phyloP scores from a whole-genome alignment of 768 basidiomycete genomes.

The Obba rivulosa region DNA sequence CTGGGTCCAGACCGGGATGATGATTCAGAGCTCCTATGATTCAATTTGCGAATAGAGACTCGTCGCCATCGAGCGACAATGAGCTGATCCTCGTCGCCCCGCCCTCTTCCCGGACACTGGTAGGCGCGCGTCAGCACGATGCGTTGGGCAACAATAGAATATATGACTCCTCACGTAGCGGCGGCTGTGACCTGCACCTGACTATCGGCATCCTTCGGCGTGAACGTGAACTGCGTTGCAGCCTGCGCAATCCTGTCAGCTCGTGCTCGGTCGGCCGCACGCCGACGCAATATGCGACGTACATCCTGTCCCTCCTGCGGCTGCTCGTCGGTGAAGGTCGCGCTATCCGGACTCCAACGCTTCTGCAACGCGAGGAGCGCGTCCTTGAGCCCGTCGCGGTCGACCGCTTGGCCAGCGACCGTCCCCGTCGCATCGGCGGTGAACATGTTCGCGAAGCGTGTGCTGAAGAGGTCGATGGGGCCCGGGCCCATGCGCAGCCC shows the following conservation, averaged over 20 bases:
- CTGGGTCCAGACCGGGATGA: too few species aligned
- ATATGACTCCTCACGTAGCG: slow-evolving; percentile 14
- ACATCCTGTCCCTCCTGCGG: slow-evolving; percentile 9
- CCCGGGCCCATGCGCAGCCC: slow-evolving; percentile 21
- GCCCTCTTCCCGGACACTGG: slow-evolving; percentile 17
- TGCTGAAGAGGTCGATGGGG: slow-evolving; percentile 27
- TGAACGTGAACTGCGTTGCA: slow-evolving; percentile 16
- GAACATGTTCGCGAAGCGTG: slow-evolving; percentile 23
- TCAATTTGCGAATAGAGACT: slow-evolving; percentile 12
- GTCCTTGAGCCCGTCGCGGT: slow-evolving; percentile 20
- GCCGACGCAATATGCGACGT: background rate
- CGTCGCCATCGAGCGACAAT: slow-evolving; percentile 19
- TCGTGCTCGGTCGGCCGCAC: background rate
- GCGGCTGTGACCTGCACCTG: slow-evolving; percentile 13
- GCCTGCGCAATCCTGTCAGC: slow-evolving; percentile 5
- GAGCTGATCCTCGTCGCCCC: slow-evolving; percentile 14
- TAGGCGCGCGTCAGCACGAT: background rate
- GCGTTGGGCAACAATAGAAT: too few species aligned
- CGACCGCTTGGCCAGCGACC: slow-evolving; percentile 20
- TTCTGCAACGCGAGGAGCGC: slow-evolving; percentile 23
- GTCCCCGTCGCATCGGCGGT: slow-evolving; percentile 17
- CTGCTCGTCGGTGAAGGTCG: slow-evolving; percentile 6
- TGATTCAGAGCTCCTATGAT: too few species aligned
- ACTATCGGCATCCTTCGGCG: slow-evolving; percentile 8
- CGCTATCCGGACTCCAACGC: slow-evolving; percentile 15